These are phyloP conservation scores for Cenchrus americanus DNA, from an alignment of 176 grass and related monocot species.

Conservation along the genomic window DNA sequence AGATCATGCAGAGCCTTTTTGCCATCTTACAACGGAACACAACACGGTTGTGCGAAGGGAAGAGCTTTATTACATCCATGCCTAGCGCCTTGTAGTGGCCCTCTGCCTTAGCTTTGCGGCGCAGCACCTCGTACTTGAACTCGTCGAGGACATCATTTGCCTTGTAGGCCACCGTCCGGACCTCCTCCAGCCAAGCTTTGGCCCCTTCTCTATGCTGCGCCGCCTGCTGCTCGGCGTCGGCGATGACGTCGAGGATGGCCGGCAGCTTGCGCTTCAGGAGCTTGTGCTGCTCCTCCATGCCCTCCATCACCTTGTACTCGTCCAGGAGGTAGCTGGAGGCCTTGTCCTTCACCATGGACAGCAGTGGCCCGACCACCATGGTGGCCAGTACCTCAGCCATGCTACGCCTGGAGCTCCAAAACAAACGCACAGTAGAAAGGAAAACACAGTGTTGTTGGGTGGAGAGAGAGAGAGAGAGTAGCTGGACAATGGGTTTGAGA, in stretches of 20 bases:
- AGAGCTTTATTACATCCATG: neutral
- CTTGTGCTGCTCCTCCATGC: neutral
- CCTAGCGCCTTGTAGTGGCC: neutral
- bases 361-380: neutral
- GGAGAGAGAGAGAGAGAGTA: no score
- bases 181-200: neutral
- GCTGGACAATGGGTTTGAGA: no score
- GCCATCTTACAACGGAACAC: neutral
- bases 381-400: neutral
- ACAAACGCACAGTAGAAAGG: no score
- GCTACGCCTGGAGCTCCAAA: neutral
- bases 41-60: neutral
- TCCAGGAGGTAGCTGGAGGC: neutral
- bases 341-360: neutral
- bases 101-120: neutral
- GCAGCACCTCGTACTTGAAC: neutral
- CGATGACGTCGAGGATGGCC: neutral
- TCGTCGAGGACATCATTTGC: neutral
- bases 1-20: neutral
- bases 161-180: neutral
- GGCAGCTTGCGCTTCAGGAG: neutral
- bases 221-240: neutral
- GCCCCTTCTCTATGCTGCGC: neutral
- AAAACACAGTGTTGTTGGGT: no score
- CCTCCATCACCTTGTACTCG: neutral